A percentile compares a stretch with the other conserved stretches of the same genome.
These are phyloP conservation scores for Saposhnikovia divaricata DNA, from an alignment of 129 eudicot species.

Conservation along the genomic window DNA sequence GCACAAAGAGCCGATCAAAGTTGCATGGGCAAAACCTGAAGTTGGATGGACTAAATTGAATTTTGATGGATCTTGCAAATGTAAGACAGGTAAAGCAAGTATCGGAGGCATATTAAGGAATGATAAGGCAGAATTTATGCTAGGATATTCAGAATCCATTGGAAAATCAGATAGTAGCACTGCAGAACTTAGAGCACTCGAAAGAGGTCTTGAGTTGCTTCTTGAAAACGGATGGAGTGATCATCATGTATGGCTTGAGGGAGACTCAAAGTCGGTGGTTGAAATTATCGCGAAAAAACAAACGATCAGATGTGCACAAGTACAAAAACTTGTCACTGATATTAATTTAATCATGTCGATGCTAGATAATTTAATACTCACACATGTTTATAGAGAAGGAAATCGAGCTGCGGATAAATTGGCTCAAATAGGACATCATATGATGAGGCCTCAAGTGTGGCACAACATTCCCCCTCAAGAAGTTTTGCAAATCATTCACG, in stretches of 20 bases:
- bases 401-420: conserved; percentile 79
- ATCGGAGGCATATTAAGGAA: conserved; percentile 79
- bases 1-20: conserved; percentile 44
- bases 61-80: conserved; percentile 82
- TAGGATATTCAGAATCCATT: conserved; percentile 81
- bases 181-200: conserved; percentile 72
- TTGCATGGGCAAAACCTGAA: conserved; percentile 68
- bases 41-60: conserved; percentile 77
- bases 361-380: conserved; percentile 41
- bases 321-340: conserved; percentile 31
- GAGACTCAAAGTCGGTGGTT: conserved; percentile 65
- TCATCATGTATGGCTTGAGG: conserved; percentile 60
- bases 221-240: conserved; percentile 67
- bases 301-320: conserved; percentile 33
- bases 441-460: conserved; percentile 68
- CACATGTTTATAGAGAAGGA: conserved; percentile 77
- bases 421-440: conserved; percentile 64
- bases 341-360: conserved; percentile 47
- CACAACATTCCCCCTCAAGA: conserved; percentile 41
- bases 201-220: conserved; percentile 72
- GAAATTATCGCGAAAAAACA: conserved; percentile 38
- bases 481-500: conserved; percentile 48
- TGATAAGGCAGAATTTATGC: conserved; percentile 61
- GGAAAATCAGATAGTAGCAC: conserved; percentile 44
- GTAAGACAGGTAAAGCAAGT: conserved; percentile 63